Evolutionary conservation across 2,329 filamentous ascomycete genomes (phyloP).

Genomic region (Aspergillus piperis): DNA sequence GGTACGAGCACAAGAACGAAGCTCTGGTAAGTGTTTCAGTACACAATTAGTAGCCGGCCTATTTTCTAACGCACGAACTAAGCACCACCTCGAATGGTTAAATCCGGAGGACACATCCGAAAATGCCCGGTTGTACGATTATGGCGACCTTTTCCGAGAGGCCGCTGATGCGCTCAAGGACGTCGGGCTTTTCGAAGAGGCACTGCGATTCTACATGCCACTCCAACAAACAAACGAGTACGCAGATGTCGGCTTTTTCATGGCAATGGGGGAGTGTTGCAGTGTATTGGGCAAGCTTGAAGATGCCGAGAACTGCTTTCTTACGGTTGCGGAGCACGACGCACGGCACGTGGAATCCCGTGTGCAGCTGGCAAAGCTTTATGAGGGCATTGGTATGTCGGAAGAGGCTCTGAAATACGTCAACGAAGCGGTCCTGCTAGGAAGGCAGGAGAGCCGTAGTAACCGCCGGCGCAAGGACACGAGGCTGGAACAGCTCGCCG

Average conservation of each 20-base stretch:
- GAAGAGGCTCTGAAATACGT: constrained; percentile 77
- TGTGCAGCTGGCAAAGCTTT: constrained; percentile 78
- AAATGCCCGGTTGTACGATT: constrained; percentile 61
- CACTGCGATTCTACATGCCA: constrained; percentile 60
- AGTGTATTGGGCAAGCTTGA: constrained; percentile 62
- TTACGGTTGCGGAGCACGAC: constrained; percentile 72
- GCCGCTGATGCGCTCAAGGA: constrained; percentile 61
- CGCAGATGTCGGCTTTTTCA: constrained; percentile 53
- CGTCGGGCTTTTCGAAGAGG: constrained; percentile 54
- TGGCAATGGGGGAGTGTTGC: constrained; percentile 63
- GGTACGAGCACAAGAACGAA: constrained; percentile 64
- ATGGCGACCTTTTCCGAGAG: constrained; percentile 78
- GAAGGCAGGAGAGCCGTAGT: constrained; percentile 44
- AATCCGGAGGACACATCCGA: constrained; percentile 61
- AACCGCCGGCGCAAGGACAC: constrained; percentile 37
- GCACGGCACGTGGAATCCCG: constrained; percentile 73
- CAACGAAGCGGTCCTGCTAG: constrained; percentile 70
- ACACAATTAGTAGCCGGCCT: not conserved
- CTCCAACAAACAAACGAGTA: constrained; percentile 50
- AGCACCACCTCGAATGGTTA: constrained; percentile 70
- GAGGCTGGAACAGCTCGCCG: constrained; percentile 44
- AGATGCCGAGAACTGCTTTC: constrained; percentile 75
- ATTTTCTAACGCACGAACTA: constrained; percentile 9
- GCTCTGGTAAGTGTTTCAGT: constrained; percentile 62
- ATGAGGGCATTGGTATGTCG: constrained; percentile 71